A percentile compares a stretch with the other conserved stretches of the same genome.
Evolutionary conservation across 768 basidiomycete species (phyloP).

Genomic region (Mycena olivaceomarginata): DNA sequence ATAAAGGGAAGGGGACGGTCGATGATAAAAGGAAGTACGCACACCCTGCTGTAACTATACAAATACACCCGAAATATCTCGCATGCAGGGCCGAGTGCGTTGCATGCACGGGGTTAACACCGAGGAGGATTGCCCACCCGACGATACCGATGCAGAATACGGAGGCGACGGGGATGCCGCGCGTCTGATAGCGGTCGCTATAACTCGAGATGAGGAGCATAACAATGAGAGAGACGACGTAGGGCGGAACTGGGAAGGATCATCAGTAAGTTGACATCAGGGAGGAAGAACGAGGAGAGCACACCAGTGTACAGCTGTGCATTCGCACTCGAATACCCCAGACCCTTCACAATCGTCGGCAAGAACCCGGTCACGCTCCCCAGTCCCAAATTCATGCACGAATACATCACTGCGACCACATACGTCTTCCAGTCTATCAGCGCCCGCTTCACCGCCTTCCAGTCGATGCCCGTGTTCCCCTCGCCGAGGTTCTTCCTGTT

Average conservation of each 20-base stretch:
- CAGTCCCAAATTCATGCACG: conserved; percentile 38
- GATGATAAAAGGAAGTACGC: conserved; percentile 7
- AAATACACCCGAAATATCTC: conserved; percentile 37
- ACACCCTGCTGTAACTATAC: conserved; percentile 35
- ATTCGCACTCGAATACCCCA: conserved; percentile 34
- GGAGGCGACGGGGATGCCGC: conserved; percentile 29
- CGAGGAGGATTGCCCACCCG: conserved; percentile 34
- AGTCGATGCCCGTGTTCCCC: conserved; percentile 38
- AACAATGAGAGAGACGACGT: too few relatives aligned
- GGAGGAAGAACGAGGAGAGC: conserved; percentile 9
- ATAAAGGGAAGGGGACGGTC: too few relatives aligned
- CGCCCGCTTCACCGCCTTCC: conserved; percentile 22
- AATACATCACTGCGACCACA: conserved; percentile 22
- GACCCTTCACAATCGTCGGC: conserved; percentile 38
- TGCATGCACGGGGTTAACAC: conserved; percentile 21
- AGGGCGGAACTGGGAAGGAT: neutral
- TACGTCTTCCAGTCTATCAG: conserved; percentile 38
- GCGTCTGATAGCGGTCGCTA: conserved; percentile 31
- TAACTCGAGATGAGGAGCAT: conserved; percentile 36
- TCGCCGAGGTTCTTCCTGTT: conserved; percentile 35
- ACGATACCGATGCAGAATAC: conserved; percentile 31
- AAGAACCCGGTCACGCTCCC: conserved; percentile 29
- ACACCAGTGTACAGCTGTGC: conserved; percentile 37
- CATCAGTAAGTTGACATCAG: conserved; percentile 32
- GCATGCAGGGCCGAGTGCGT: neutral